Evolutionary conservation across 345 rosid genomes (phyloP), one percentile per base, ranked within the genome.

Genomic region (Eucalyptus pauciflora): DNA sequence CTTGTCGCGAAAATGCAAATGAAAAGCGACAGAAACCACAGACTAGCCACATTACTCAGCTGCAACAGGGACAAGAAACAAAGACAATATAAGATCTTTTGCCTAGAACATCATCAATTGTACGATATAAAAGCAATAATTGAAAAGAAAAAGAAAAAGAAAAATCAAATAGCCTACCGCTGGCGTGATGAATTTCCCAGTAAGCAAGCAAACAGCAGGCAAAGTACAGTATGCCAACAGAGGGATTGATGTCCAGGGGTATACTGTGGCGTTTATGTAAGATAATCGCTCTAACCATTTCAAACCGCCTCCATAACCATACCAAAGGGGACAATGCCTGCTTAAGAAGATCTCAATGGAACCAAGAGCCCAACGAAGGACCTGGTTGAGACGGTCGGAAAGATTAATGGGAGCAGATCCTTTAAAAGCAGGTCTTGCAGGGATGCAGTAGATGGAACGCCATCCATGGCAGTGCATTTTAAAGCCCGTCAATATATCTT

Each of bases 381-480:
- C 98, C 88, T 93, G 94, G 86, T 94, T 92, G 51, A 96, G 92
- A 89, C 94, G 94, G 89, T 94, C 98, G 1, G 95, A 92, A 87
- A 96, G 93, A 89, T 96, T 94, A 85, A 95, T 93, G 27, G 96
- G 95, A 8, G 94, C 95, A 80, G 93, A 94, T 90, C 95, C 96
- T 85, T 95, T 95, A 54, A 96, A 95, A 79, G 97, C 96, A 1
- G 96, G 93, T 88, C 92, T 92, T 71, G 92, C 91, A 4, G 98
- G 96, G 67, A 93, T 91, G 88, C 95, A 94, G 51, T 96, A 95
- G 25, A 96, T 93, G 18, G 97, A 96, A 89, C 97, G 94, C 98
- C 97, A 96, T 69, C 97, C 98, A 52, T 93, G 97, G 86, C 95
- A 95, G 88, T 95, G 97, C 96, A 95, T 94, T 92, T 94, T 96